Evolutionary conservation across 495 filamentous ascomycete species (phyloP).

Genomic region (Penicillium robsamsonii): DNA sequence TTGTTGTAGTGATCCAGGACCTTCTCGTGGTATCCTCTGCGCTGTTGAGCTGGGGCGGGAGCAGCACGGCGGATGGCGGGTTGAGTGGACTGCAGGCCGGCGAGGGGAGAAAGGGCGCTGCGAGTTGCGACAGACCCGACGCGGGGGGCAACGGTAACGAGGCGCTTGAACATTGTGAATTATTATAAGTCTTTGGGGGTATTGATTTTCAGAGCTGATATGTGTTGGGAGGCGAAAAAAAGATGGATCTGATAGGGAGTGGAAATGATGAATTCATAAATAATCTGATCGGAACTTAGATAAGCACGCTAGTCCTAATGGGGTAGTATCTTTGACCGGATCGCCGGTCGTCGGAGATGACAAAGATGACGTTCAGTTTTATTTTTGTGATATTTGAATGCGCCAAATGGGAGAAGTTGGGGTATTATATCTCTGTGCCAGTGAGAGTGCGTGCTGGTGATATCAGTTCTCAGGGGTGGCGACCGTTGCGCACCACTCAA

Average conservation of each 20-base stretch:
- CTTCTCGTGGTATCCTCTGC: constrained; percentile 62
- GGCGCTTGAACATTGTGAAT: constrained; percentile 53
- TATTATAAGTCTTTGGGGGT: not conserved
- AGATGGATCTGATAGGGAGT: constrained; percentile 29
- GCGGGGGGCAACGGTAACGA: constrained; percentile 49
- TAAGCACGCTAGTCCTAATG: constrained; percentile 26
- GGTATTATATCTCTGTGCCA: constrained; percentile 2
- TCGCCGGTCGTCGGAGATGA: constrained; percentile 31
- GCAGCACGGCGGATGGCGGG: constrained; percentile 30
- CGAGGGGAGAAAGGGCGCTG: constrained; percentile 42
- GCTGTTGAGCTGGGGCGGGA: constrained; percentile 31
- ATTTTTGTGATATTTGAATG: not conserved
- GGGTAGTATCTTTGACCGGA: constrained; percentile 17
- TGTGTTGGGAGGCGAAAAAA: constrained; percentile 8
- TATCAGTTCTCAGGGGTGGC: constrained; percentile 21
- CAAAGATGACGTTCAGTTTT: constrained; percentile 14
- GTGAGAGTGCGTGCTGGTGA: constrained; percentile 6
- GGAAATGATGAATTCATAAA: constrained; percentile 35
- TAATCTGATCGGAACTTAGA: constrained; percentile 30
- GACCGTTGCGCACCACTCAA: constrained; percentile 10
- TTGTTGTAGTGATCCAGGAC: constrained; percentile 93
- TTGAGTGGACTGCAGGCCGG: constrained; percentile 33
- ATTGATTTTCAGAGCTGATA: not conserved
- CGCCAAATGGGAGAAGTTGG: not conserved
- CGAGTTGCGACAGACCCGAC: constrained; percentile 46